Percentiles rank a stretch among this genome's conserved stretches.
Conservation (phyloP, 208 protist species). For the Acanthamoeba healyi region DNA sequence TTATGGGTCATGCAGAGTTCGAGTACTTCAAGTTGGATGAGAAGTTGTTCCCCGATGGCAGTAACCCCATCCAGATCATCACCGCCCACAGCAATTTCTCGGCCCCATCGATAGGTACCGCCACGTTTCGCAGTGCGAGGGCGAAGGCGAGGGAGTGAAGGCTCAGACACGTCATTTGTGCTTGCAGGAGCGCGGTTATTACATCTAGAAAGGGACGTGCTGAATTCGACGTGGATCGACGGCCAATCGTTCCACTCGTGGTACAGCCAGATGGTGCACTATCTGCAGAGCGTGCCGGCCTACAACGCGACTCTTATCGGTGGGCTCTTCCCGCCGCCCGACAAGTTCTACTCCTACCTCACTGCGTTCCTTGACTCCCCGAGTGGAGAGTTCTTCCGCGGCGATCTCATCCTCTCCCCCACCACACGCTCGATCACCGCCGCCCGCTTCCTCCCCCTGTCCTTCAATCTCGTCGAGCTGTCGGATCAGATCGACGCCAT, state of each 20-base stretch:
- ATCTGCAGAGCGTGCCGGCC: conserved; percentile 10
- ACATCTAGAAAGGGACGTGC: not conserved
- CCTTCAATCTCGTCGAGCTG: conserved; percentile 25
- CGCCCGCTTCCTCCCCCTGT: conserved; percentile 19
- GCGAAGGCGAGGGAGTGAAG: too few relatives aligned
- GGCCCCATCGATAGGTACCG: not conserved
- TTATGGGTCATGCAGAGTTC: not conserved
- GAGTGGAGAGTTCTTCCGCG: conserved; percentile 18
- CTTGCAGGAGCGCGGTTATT: not conserved
- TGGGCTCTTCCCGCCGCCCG: conserved; percentile 34
- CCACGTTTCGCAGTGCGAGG: too few relatives aligned
- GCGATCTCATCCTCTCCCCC: not conserved
- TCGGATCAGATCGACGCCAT: conserved; percentile 65
- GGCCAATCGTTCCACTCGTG: not conserved
- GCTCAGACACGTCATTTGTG: too few relatives aligned
- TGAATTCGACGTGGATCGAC: not conserved
- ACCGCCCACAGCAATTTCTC: not conserved
- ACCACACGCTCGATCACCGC: not conserved
- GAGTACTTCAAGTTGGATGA: conserved; percentile 57
- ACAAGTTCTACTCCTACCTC: conserved; percentile 53
- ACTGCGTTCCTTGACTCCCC: not conserved
- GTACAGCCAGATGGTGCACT: conserved; percentile 25
- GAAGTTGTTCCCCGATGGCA: conserved; percentile 54
- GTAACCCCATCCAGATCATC: conserved; percentile 37
- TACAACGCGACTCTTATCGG: conserved; percentile 42